phyloP scores from a whole-genome alignment of 129 eudicot species.

The Flaveria brownii region DNA sequence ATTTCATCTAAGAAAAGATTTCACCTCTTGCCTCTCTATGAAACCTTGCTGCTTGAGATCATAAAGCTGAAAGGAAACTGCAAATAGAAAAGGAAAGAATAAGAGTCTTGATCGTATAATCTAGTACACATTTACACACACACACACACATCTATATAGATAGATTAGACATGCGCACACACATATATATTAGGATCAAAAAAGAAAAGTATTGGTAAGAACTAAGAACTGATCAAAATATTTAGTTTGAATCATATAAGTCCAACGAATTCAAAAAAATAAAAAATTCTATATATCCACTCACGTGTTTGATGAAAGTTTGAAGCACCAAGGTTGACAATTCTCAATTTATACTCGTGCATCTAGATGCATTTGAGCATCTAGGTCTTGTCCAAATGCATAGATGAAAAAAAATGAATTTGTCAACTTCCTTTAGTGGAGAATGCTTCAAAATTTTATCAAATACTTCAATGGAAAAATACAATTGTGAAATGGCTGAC shows the following conservation, averaged over 20 bases:
- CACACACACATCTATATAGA: not conserved
- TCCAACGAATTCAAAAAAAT: not conserved
- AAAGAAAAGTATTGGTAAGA: slow-evolving; percentile 7
- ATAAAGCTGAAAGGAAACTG: slow-evolving; percentile 73
- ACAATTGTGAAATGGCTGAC: not conserved
- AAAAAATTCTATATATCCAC: not conserved
- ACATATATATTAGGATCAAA: not conserved
- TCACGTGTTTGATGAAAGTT: not conserved
- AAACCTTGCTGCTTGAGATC: slow-evolving; percentile 83
- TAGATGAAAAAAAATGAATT: not conserved
- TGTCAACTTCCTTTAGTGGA: not conserved
- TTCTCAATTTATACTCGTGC: not conserved
- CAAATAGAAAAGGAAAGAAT: not conserved
- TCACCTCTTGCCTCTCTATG: slow-evolving; percentile 68
- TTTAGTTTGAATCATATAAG: not conserved
- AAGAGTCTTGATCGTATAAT: not conserved
- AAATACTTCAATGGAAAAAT: not conserved
- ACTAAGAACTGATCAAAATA: not conserved
- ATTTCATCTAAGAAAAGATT: not conserved
- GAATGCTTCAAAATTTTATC: not conserved
- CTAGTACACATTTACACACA: not conserved
- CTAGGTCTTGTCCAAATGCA: too few species aligned
- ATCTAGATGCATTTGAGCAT: too few species aligned
- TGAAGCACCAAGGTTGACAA: not conserved
- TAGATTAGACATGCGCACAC: not conserved